A percentile compares a stretch with the other conserved stretches of the same genome.
These are phyloP conservation scores for Ophiocytium majus DNA, from an alignment of 352 stramenopile genomes.

Conservation along the genomic window DNA sequence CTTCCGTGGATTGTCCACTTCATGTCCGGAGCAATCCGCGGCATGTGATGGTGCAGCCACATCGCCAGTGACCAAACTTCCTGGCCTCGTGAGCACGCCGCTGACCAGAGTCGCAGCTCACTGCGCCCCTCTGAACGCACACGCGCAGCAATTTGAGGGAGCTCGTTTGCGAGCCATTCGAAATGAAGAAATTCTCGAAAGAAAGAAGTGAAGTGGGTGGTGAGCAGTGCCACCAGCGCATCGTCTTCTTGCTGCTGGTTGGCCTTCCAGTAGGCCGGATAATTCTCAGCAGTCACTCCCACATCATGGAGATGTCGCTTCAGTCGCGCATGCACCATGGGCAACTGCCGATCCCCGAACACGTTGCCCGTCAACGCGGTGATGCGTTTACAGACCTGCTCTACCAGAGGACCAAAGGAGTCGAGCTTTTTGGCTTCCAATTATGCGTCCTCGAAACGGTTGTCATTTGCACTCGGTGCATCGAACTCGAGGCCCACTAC, in stretches of 20 bases:
- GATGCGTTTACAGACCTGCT: conserved; percentile 6
- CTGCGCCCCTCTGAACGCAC: background rate
- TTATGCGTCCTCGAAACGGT: background rate
- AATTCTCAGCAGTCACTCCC: background rate
- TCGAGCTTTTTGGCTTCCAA: background rate
- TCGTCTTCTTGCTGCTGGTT: background rate
- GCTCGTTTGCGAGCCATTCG: conserved; percentile 1
- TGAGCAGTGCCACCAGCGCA: background rate
- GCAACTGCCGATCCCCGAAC: background rate
- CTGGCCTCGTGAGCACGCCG: conserved; percentile 1
- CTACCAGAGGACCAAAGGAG: background rate
- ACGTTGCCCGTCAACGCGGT: background rate
- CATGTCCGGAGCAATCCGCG: background rate
- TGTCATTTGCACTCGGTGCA: background rate
- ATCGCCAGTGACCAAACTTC: conserved; percentile 8
- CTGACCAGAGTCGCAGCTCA: background rate
- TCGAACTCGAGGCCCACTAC: conserved; percentile 3
- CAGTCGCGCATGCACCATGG: background rate
- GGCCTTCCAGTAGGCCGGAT: background rate
- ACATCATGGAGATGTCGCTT: background rate
- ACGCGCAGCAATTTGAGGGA: background rate
- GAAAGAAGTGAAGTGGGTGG: conserved; percentile 8
- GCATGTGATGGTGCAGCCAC: background rate
- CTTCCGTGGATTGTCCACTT: background rate
- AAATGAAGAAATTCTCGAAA: conserved; percentile 18